A percentile compares a stretch with the other conserved stretches of the same genome.
These are phyloP conservation scores for Mariannaea sp. DNA, from an alignment of 2,329 filamentous ascomycete species.

Conservation along the genomic window DNA sequence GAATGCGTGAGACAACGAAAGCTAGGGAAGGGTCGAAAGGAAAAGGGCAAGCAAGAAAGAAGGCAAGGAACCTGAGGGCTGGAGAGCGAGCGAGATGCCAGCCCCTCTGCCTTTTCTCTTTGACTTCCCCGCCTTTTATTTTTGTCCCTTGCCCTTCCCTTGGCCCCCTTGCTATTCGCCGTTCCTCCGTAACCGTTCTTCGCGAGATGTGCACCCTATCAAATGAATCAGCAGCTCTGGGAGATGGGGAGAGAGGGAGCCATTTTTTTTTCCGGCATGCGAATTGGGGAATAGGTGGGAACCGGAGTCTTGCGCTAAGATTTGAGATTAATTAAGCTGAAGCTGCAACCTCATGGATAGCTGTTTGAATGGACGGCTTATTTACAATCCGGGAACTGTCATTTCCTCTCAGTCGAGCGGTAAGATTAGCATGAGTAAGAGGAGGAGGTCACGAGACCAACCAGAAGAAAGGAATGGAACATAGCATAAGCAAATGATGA, in stretches of 20 bases:
- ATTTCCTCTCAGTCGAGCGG: no score
- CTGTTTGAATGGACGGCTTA: constrained; percentile 12
- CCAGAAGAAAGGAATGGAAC: no score
- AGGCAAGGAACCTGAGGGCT: no score
- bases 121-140: background rate
- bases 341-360: no score
- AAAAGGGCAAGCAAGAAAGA: background rate
- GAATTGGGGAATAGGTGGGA: constrained; percentile 20
- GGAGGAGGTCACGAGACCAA: background rate
- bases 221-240: constrained; percentile 15
- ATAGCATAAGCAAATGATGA: no score
- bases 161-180: constrained; percentile 9
- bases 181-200: constrained; percentile 18
- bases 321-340: background rate
- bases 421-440: background rate
- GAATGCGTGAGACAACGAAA: constrained; percentile 5
- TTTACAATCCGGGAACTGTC: no score
- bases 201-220: background rate
- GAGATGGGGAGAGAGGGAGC: constrained; percentile 21
- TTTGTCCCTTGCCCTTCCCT: background rate
- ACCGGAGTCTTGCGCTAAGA: constrained; percentile 23
- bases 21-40: constrained; percentile 1
- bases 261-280: constrained; percentile 22
- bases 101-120: background rate
- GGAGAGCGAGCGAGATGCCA: background rate